These are phyloP conservation scores for Aspergillus conjunctus DNA, from an alignment of 495 filamentous ascomycete species.

Conservation along the genomic window DNA sequence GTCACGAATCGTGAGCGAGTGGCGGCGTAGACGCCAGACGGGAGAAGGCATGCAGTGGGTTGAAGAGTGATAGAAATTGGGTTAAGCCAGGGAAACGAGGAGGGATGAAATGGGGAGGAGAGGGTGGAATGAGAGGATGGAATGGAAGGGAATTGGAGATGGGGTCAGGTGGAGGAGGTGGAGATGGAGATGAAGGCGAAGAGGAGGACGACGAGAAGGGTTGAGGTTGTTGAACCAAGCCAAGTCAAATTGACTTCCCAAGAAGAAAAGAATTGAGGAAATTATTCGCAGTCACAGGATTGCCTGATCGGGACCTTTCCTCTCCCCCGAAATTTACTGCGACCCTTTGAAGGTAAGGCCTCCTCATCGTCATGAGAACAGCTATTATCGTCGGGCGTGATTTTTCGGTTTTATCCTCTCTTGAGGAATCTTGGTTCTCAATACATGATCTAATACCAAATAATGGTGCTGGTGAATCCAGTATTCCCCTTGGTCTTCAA, in stretches of 20 bases:
- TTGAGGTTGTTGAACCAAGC: not conserved
- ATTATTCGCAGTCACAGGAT: slow-evolving; percentile 10
- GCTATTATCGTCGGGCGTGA: not conserved
- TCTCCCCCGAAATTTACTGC: not conserved
- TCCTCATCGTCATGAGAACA: not conserved
- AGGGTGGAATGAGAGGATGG: slow-evolving; percentile 7
- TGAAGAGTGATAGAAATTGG: not conserved
- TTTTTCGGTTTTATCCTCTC: no score
- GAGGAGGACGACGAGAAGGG: slow-evolving; percentile 2
- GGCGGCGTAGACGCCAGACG: slow-evolving; percentile 21
- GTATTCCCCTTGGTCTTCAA: not conserved
- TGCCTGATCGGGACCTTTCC: slow-evolving; percentile 11
- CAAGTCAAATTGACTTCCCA: not conserved
- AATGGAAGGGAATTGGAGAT: slow-evolving; percentile 9
- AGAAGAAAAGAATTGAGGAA: not conserved
- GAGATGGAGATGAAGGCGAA: slow-evolving; percentile 13
- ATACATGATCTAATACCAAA: no score
- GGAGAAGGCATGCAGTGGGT: slow-evolving; percentile 17
- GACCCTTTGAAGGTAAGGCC: not conserved
- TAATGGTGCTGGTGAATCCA: no score
- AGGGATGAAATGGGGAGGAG: slow-evolving; percentile 2
- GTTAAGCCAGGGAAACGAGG: not conserved
- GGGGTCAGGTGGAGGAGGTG: slow-evolving; percentile 5
- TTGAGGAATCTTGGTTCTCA: no score
- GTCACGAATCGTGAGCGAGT: slow-evolving; percentile 9